These are phyloP conservation scores for Cladosporium sphaerospermum DNA, from an alignment of 2,329 filamentous ascomycete species.

Conservation along the genomic window DNA sequence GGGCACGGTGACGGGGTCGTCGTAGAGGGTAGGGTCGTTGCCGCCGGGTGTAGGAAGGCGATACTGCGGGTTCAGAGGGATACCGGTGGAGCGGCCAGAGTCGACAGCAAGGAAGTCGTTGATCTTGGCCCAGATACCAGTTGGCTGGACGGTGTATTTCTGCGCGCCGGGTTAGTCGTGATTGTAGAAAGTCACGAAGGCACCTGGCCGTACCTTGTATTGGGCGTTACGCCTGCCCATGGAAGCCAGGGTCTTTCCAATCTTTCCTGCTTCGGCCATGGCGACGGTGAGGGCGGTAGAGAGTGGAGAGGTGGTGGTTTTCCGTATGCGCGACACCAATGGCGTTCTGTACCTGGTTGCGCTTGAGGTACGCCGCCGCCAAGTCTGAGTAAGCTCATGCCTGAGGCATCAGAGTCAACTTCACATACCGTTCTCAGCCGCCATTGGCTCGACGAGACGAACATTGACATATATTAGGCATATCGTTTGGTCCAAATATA, in stretches of 20 bases:
- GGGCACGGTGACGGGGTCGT: slow-evolving; percentile 78
- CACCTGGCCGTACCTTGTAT: slow-evolving; percentile 1
- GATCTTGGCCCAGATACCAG: slow-evolving; percentile 79
- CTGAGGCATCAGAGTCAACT: neutral
- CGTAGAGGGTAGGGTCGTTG: slow-evolving; percentile 64
- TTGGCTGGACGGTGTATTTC: slow-evolving; percentile 95
- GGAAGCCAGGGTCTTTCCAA: slow-evolving; percentile 6
- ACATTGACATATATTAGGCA: too few species aligned
- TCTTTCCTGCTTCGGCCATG: slow-evolving; percentile 12
- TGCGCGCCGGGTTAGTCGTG: slow-evolving; percentile 34
- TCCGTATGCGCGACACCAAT: slow-evolving; percentile 7
- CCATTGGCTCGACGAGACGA: too few species aligned
- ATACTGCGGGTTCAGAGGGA: slow-evolving; percentile 89
- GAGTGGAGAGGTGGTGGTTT: slow-evolving; percentile 9
- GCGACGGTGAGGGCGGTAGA: neutral
- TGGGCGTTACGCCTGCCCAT: slow-evolving; percentile 5
- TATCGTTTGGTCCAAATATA: too few species aligned
- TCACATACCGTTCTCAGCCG: neutral
- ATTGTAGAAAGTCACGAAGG: neutral
- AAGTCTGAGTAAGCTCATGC: slow-evolving; percentile 7
- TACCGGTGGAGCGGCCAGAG: slow-evolving; percentile 79
- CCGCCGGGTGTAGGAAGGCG: slow-evolving; percentile 77
- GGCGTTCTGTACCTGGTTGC: slow-evolving; percentile 7
- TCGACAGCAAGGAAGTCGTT: slow-evolving; percentile 75
- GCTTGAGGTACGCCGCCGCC: slow-evolving; percentile 1